Conservation (phyloP, 1,139 yeast genomes). For the Yamadazyma sp. region DNA sequence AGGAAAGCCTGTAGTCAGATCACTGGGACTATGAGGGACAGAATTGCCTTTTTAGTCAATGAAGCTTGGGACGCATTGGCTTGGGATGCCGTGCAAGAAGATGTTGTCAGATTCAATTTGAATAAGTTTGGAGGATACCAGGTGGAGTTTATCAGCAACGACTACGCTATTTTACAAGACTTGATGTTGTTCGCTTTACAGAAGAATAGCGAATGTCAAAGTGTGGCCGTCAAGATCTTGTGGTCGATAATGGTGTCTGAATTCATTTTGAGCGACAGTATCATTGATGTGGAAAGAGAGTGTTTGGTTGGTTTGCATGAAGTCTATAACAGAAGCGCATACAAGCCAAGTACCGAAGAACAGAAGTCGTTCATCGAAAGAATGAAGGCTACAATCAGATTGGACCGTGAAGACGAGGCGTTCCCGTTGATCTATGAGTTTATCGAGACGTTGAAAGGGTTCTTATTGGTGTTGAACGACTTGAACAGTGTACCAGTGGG, state of each 20-base stretch:
- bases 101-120: conserved; percentile 60
- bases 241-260: conserved; percentile 75
- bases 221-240: conserved; percentile 64
- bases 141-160: conserved; percentile 61
- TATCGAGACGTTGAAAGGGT: conserved; percentile 59
- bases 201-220: conserved; percentile 61
- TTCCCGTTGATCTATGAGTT: conserved; percentile 52
- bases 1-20: conserved; percentile 68
- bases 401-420: conserved; percentile 71
- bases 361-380: conserved; percentile 54
- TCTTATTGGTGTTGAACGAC: conserved; percentile 66
- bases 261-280: conserved; percentile 57
- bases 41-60: conserved; percentile 56
- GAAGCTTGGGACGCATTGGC: conserved; percentile 77
- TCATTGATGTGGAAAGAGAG: conserved; percentile 64
- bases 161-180: conserved; percentile 61
- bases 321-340: conserved; percentile 56
- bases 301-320: conserved; percentile 64
- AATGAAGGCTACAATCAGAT: conserved; percentile 50
- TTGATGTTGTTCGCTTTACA: conserved; percentile 71
- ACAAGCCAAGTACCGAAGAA: conserved; percentile 57
- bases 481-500: conserved; percentile 76
- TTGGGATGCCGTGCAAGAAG: conserved; percentile 64
- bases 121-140: conserved; percentile 72
- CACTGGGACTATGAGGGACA: conserved; percentile 62